Conservation (phyloP, 169 alveolate species). For the Plasmodium billcollinsi region DNA sequence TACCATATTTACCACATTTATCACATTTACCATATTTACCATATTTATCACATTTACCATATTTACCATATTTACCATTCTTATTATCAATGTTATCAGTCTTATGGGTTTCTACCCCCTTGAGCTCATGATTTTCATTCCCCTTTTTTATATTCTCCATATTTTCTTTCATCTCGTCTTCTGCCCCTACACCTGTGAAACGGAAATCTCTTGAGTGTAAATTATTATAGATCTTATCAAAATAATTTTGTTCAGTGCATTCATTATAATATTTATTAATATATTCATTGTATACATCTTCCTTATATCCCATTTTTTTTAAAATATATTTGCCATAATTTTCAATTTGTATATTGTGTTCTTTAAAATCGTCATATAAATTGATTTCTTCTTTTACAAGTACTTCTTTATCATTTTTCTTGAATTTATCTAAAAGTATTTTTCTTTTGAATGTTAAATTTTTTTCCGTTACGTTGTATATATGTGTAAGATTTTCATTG, state of each 20-base stretch:
- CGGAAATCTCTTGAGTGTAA: constrained; percentile 41
- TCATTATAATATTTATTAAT: constrained; percentile 68
- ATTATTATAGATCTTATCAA: constrained; percentile 43
- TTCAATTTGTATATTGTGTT: constrained; percentile 49
- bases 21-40: not conserved
- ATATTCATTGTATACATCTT: constrained; percentile 48
- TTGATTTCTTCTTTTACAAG: constrained; percentile 50
- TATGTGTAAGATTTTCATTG: not conserved
- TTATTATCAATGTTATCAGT: not conserved
- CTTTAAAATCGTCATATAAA: constrained; percentile 63
- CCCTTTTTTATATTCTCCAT: constrained; percentile 25
- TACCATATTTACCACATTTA: not conserved
- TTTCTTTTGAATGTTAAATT: constrained; percentile 65
- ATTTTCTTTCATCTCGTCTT: constrained; percentile 65
- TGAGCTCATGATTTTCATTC: not conserved
- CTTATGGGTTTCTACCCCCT: not conserved
- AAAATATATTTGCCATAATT: constrained; percentile 42
- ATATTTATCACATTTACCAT: not conserved
- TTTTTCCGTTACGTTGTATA: constrained; percentile 14
- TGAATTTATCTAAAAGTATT: constrained; percentile 32
- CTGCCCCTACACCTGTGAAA: constrained; percentile 76
- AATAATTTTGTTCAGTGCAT: constrained; percentile 36
- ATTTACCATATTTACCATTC: not conserved
- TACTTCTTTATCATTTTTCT: constrained; percentile 32
- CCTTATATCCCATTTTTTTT: constrained; percentile 65